phyloP scores from a whole-genome alignment of 257 asterid species.

The Asclepias syriaca region DNA sequence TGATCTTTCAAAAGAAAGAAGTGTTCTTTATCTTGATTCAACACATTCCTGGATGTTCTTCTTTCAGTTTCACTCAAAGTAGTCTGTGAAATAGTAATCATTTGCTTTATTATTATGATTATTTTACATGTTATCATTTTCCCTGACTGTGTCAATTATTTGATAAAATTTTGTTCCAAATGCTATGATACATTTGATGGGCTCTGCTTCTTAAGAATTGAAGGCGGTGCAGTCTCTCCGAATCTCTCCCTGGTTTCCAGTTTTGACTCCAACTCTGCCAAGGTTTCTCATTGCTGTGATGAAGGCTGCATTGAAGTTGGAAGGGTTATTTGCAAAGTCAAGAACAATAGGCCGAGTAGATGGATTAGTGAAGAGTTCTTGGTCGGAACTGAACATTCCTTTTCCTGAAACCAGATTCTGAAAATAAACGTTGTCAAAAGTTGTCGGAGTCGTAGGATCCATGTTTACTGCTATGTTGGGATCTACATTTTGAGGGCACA shows the following conservation, averaged over 20 bases:
- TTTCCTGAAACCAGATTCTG: slow-evolving; percentile 54
- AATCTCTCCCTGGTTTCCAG: slow-evolving; percentile 53
- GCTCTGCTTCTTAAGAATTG: slow-evolving; percentile 18
- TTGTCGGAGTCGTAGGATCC: slow-evolving; percentile 54
- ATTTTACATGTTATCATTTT: not conserved
- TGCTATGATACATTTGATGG: not conserved
- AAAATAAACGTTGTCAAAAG: slow-evolving; percentile 55
- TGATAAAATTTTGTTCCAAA: not conserved
- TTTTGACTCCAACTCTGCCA: slow-evolving; percentile 64
- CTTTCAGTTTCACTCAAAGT: not conserved
- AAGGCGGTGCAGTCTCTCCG: slow-evolving; percentile 56
- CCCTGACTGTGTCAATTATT: not conserved
- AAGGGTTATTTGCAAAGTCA: slow-evolving; percentile 44
- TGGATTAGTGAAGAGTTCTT: slow-evolving; percentile 50
- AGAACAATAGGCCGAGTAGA: slow-evolving; percentile 38
- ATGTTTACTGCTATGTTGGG: slow-evolving; percentile 41
- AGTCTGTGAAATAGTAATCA: too few species aligned
- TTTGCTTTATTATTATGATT: not conserved
- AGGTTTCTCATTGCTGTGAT: slow-evolving; percentile 59
- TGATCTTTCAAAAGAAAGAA: not conserved
- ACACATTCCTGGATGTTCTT: not conserved
- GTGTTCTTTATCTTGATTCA: not conserved
- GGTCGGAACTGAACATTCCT: slow-evolving; percentile 74
- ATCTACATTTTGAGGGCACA: slow-evolving; percentile 52
- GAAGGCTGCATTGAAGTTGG: slow-evolving; percentile 46